Evolutionary conservation across 2,329 filamentous ascomycete genomes (phyloP).

Genomic region (Aspergillus novofumigatus): DNA sequence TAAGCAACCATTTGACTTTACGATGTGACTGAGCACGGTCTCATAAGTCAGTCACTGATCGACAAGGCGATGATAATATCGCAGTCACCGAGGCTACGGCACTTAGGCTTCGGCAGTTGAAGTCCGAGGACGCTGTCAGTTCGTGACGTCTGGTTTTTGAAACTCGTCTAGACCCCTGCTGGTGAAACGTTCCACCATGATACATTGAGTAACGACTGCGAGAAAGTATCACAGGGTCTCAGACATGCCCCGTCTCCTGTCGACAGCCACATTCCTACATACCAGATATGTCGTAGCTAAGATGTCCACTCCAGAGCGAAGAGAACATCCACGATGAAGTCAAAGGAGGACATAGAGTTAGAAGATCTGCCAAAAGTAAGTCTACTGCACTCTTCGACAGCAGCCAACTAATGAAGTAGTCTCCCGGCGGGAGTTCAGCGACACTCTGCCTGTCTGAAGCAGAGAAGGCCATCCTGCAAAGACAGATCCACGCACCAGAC

Average conservation of each 20-base stretch:
- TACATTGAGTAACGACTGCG: not conserved
- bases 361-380: not conserved
- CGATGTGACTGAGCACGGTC: not conserved
- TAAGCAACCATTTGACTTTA: too few species aligned
- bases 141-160: not conserved
- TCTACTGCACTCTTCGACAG: not conserved
- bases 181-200: not conserved
- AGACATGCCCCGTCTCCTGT: not conserved
- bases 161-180: not conserved
- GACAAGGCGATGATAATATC: too few species aligned
- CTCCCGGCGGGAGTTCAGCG: not conserved
- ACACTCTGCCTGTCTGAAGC: slow-evolving; percentile 35
- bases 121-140: not conserved
- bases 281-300: not conserved
- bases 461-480: slow-evolving; percentile 59
- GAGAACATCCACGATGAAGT: slow-evolving; percentile 2
- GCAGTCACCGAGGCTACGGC: not conserved
- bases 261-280: not conserved
- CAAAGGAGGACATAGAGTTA: slow-evolving; percentile 3
- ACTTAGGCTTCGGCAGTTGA: not conserved
- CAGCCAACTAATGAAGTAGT: slow-evolving; percentile 22
- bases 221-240: not conserved
- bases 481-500: slow-evolving; percentile 61
- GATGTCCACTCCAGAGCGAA: not conserved
- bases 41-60: not conserved